phyloP scores from a whole-genome alignment of 202 grass and related monocot genomes.

The Eragrostis tef region DNA sequence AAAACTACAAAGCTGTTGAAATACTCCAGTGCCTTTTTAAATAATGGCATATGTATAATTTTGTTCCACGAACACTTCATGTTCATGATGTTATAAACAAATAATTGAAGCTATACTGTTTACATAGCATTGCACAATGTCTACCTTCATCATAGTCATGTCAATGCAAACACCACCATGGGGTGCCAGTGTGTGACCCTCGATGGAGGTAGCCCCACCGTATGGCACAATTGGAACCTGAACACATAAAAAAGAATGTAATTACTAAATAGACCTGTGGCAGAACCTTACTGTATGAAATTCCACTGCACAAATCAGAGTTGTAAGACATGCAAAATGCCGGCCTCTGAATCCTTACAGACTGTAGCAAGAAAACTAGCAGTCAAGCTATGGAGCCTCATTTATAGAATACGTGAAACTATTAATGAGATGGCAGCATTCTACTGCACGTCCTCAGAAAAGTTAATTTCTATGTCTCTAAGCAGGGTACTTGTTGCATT shows the following conservation, averaged over 20 bases:
- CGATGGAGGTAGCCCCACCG: slow-evolving; percentile 95
- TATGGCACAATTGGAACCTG: slow-evolving; percentile 96
- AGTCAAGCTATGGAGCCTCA: slow-evolving; percentile 3
- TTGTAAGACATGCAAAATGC: background rate
- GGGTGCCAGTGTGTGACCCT: slow-evolving; percentile 94
- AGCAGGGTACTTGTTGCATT: background rate
- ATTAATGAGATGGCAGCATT: background rate
- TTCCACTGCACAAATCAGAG: background rate
- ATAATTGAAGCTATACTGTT: background rate
- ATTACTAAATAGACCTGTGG: slow-evolving; percentile 8
- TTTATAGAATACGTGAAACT: background rate
- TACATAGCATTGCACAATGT: slow-evolving; percentile 4
- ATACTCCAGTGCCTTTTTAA: background rate
- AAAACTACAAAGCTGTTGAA: background rate
- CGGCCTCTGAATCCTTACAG: slow-evolving; percentile 13
- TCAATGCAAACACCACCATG: slow-evolving; percentile 91
- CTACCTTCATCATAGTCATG: slow-evolving; percentile 93
- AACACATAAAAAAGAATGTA: slow-evolving; percentile 24
- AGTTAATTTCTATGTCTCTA: background rate
- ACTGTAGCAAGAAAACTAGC: background rate
- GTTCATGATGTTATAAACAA: background rate
- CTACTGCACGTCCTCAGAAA: background rate
- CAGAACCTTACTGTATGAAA: background rate
- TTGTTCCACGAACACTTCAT: background rate
- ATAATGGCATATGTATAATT: background rate